These are phyloP conservation scores for Apiospora arundinis DNA, from an alignment of 2,329 filamentous ascomycete genomes.

Conservation along the genomic window DNA sequence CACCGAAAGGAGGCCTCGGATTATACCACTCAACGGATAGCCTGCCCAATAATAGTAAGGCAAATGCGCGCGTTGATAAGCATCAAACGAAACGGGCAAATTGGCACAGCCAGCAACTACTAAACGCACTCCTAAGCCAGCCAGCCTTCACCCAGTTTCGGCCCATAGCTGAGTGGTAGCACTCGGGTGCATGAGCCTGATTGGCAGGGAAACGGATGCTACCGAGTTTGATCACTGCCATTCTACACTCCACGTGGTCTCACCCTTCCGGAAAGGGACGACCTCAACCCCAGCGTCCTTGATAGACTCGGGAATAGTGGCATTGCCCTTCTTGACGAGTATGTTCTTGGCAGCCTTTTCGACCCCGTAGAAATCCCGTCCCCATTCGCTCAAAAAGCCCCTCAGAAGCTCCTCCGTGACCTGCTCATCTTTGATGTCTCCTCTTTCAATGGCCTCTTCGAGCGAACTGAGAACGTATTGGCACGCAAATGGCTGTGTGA, in stretches of 20 bases:
- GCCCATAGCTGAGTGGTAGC: neutral
- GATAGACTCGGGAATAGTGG: slow-evolving; percentile 60
- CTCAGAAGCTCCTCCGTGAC: slow-evolving; percentile 38
- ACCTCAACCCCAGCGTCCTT: slow-evolving; percentile 64
- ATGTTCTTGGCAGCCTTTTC: slow-evolving; percentile 24
- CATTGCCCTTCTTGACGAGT: slow-evolving; percentile 33
- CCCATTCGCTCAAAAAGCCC: slow-evolving; percentile 40
- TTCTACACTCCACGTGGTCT: slow-evolving; percentile 62
- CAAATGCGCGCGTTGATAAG: neutral
- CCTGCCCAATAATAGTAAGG: neutral
- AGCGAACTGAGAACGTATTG: slow-evolving; percentile 67
- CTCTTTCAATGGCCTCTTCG: slow-evolving; percentile 49
- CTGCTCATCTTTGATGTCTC: slow-evolving; percentile 36
- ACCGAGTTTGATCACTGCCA: slow-evolving; percentile 44
- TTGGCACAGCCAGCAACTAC: neutral
- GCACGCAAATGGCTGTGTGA: slow-evolving; percentile 70
- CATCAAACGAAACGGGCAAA: neutral
- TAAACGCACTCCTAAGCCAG: neutral
- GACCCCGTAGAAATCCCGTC: slow-evolving; percentile 35
- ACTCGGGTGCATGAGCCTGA: neutral
- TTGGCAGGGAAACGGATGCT: neutral
- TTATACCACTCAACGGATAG: neutral
- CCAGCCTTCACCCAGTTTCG: neutral
- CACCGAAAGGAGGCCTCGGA: neutral
- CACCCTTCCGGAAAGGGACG: slow-evolving; percentile 69